Conservation (phyloP, 805 yeast species). For the Pichia cephalocereana region DNA sequence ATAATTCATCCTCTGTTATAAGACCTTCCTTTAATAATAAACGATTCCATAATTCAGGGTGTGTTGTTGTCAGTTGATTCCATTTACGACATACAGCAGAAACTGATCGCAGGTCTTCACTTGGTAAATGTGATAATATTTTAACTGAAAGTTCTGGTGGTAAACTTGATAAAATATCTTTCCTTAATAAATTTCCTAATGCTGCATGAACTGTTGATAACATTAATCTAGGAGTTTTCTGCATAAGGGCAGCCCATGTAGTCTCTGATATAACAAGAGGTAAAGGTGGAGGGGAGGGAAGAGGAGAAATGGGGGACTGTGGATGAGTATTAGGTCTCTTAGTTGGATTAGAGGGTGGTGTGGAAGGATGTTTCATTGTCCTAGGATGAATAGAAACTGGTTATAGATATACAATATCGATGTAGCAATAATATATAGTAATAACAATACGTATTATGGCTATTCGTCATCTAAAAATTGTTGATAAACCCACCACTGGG, state of each 20-base stretch:
- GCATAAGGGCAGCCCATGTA: not conserved
- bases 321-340: not conserved
- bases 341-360: not conserved
- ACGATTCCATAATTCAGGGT: constrained; percentile 61
- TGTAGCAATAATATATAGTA: too few relatives aligned
- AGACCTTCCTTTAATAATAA: constrained; percentile 51
- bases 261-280: constrained; percentile 7
- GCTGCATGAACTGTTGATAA: not conserved
- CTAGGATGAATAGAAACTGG: too few relatives aligned
- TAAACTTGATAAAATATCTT: constrained; percentile 61
- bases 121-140: constrained; percentile 48
- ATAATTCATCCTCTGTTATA: too few relatives aligned
- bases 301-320: not conserved
- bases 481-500: too few relatives aligned
- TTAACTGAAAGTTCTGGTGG: constrained; percentile 69
- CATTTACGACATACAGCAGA: constrained; percentile 55
- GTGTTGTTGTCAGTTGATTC: constrained; percentile 53
- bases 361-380: not conserved
- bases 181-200: constrained; percentile 48
- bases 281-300: not conserved
- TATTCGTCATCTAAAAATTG: too few relatives aligned
- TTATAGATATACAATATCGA: too few relatives aligned
- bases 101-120: constrained; percentile 36
- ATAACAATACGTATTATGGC: too few relatives aligned
- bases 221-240: not conserved